A percentile compares a stretch with the other conserved stretches of the same genome.
Conservation (phyloP, 202 grass and related monocot species). For the Brachypodium distachyon region DNA sequence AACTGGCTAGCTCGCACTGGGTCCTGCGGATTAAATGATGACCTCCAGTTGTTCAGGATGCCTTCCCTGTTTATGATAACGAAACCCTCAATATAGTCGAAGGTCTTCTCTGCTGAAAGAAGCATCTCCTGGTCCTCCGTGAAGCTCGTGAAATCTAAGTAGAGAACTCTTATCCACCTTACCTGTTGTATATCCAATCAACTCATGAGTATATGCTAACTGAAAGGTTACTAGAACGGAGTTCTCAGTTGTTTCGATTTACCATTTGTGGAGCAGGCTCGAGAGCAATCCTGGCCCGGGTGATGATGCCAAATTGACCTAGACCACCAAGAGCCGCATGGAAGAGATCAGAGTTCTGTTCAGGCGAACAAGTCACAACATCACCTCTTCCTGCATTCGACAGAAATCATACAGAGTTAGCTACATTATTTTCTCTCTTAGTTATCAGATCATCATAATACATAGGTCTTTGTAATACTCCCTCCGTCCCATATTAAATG, state of each 20-base stretch:
- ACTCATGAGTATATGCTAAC: not conserved
- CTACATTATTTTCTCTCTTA: not conserved
- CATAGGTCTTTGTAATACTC: too few species aligned
- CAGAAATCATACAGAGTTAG: conserved; percentile 5
- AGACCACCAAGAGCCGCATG: conserved; percentile 76
- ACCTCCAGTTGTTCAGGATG: conserved; percentile 76
- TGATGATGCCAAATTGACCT: conserved; percentile 88
- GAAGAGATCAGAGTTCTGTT: conserved; percentile 71
- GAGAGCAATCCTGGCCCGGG: conserved; percentile 73
- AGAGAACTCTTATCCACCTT: conserved; percentile 84
- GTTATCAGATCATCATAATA: not conserved
- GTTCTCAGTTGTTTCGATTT: not conserved
- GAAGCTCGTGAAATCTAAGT: conserved; percentile 68
- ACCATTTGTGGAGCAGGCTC: conserved; percentile 83
- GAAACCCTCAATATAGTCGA: conserved; percentile 91
- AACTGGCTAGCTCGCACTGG: conserved; percentile 50
- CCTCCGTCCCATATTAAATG: too few species aligned
- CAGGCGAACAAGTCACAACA: conserved; percentile 48
- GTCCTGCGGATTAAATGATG: conserved; percentile 69
- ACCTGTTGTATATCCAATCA: conserved; percentile 38
- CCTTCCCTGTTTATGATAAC: conserved; percentile 81
- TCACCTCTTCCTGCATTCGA: conserved; percentile 67
- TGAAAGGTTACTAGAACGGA: not conserved
- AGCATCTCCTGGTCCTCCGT: conserved; percentile 89
- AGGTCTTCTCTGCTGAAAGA: conserved; percentile 55